A percentile compares a stretch with the other conserved stretches of the same genome.
Evolutionary conservation across 2,329 filamentous ascomycete species (phyloP).

Genomic region (Apiospora pterosperma): DNA sequence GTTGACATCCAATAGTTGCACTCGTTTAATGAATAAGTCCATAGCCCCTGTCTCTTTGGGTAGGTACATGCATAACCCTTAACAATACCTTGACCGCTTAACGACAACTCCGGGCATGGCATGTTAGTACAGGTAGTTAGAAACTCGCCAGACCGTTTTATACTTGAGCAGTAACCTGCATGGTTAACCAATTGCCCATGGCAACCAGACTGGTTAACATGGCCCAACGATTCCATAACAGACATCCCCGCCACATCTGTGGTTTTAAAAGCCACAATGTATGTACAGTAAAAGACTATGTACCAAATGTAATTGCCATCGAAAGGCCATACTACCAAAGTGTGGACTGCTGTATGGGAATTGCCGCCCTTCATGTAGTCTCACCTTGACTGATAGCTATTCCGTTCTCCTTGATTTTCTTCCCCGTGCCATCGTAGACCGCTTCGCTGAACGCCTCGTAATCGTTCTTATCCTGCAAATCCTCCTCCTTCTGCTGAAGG

Average conservation of each 20-base stretch:
- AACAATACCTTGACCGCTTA: too few species aligned
- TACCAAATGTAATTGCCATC: not conserved
- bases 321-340: not conserved
- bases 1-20: too few species aligned
- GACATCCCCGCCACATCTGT: not conserved
- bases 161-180: too few species aligned
- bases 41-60: too few species aligned
- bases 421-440: conserved; percentile 27
- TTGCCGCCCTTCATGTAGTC: not conserved
- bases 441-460: conserved; percentile 32
- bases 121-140: too few species aligned
- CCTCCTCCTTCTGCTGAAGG: conserved; percentile 23
- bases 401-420: conserved; percentile 28
- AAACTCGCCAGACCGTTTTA: too few species aligned
- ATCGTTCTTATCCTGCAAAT: conserved; percentile 27
- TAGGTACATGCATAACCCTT: too few species aligned
- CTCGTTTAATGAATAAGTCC: too few species aligned
- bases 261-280: not conserved
- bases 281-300: not conserved
- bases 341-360: not conserved
- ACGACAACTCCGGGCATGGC: too few species aligned
- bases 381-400: conserved; percentile 14
- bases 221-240: too few species aligned
- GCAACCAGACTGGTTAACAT: too few species aligned
- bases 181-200: not conserved